Evolutionary conservation across 345 rosid genomes (phyloP).

Genomic region (Eucalyptus polyanthemos): DNA sequence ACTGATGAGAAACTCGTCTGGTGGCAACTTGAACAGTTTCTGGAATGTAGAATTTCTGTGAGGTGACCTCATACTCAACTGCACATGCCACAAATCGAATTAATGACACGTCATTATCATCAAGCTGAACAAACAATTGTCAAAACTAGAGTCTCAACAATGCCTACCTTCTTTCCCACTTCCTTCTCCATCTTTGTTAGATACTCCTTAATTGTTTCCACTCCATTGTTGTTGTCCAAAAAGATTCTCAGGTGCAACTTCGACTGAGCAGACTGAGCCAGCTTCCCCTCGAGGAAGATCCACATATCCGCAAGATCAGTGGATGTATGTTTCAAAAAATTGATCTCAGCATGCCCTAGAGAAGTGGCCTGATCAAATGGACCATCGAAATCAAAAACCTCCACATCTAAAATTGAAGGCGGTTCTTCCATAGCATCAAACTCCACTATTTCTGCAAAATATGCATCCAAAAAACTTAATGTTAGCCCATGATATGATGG

Average conservation of each 20-base stretch:
- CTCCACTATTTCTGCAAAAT: conserved; percentile 67
- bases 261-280: conserved; percentile 71
- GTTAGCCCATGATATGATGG: background rate
- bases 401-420: conserved; percentile 80
- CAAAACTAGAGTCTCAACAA: background rate
- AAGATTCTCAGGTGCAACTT: conserved; percentile 72
- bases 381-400: conserved; percentile 87
- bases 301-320: conserved; percentile 74
- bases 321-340: conserved; percentile 65
- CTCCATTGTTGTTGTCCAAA: conserved; percentile 71
- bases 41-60: conserved; percentile 69
- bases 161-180: conserved; percentile 82
- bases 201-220: conserved; percentile 63
- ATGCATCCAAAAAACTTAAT: background rate
- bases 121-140: background rate
- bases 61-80: conserved; percentile 75
- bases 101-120: background rate
- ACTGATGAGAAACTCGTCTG: conserved; percentile 77
- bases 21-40: conserved; percentile 76
- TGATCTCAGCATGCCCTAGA: conserved; percentile 81
- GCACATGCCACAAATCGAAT: conserved; percentile 1
- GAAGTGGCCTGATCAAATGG: conserved; percentile 87
- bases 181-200: conserved; percentile 81
- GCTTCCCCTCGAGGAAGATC: conserved; percentile 70
- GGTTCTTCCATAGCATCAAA: conserved; percentile 96